Base-by-base conservation (phyloP, 169 alveolate genomes). In the Theileria annulata region DNA sequence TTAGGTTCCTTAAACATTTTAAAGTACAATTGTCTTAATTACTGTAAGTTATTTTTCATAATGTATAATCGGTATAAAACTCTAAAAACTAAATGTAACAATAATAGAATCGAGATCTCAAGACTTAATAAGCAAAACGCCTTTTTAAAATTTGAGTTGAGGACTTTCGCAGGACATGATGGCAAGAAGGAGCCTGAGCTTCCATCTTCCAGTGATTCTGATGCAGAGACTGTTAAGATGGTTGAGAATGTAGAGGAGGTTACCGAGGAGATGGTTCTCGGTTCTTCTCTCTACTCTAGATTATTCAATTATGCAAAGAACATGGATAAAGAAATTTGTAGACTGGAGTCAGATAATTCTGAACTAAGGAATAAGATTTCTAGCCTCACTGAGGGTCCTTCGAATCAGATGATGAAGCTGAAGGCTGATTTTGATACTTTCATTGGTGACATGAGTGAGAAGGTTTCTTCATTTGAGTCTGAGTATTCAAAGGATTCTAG, bases 251-350 rank as follows among this genome's bases (percentile, higher is more conserved):
- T 75, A 0, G 88, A 81, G 23, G 88, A 81, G n/a, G 69, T 81
- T 6, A 74, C 88, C 17, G 79, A 15, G 21, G 88, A 72, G 47
- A 49, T 81, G 78, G 73, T 81, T 2, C 49, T 81, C 6, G 88
- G 88, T 58, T 75, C 88, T 10, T 6, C 85, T 15, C 63, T 81
- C 33, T 81, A 81, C 33, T 28, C 70, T 3, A 31, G 75, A n/a
- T n/a, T 81, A 6, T 74, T 58, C 23, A 58, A 73, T 28, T 17
- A 62, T 10, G 47, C 73, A 2, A 48, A 63, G 63, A 9, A 54
- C 23, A 54, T 62, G 75, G 88, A 81, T 30, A 75, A 47, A n/a
- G 80, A 63, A 74, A 64, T 81, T n/a, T 0, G 42, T 0, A 48
- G 78, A 12, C 75, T 81, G 23, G 88, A 81, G 62, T 37, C 69